Evolutionary conservation across 768 basidiomycete genomes (phyloP).

Genomic region (Lanmaoa rubissima): DNA sequence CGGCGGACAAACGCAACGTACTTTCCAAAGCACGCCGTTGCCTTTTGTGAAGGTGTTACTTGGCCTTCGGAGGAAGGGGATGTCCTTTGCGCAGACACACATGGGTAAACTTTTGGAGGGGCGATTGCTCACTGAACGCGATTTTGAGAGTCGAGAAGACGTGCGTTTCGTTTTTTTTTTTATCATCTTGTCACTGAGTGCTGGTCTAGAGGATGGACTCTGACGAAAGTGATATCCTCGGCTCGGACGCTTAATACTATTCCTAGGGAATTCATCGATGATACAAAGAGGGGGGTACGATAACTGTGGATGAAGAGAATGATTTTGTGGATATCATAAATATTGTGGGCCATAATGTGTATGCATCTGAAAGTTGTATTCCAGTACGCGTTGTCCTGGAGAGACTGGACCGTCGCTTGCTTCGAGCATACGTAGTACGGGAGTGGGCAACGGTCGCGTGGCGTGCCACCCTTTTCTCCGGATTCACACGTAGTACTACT

Average conservation of each 20-base stretch:
- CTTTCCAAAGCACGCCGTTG: conserved; percentile 14
- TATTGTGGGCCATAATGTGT: not conserved
- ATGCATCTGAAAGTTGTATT: not conserved
- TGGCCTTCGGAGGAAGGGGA: conserved; percentile 39
- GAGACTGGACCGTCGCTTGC: no score
- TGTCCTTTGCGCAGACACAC: conserved; percentile 37
- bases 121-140: conserved; percentile 23
- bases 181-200: not conserved
- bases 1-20: not conserved
- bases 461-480: no score
- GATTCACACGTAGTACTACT: no score
- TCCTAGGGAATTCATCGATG: no score
- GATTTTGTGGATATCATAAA: not conserved
- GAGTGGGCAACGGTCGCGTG: no score
- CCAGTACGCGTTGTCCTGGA: no score
- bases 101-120: conserved; percentile 40
- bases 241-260: not conserved
- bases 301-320: not conserved
- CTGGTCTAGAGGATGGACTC: not conserved
- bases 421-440: no score
- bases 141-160: conserved; percentile 19
- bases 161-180: not conserved
- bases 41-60: conserved; percentile 34
- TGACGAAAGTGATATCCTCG: not conserved
- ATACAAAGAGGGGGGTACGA: not conserved